Conservation (phyloP, 768 basidiomycete species). For the Tricholoma hemisulphureum region DNA sequence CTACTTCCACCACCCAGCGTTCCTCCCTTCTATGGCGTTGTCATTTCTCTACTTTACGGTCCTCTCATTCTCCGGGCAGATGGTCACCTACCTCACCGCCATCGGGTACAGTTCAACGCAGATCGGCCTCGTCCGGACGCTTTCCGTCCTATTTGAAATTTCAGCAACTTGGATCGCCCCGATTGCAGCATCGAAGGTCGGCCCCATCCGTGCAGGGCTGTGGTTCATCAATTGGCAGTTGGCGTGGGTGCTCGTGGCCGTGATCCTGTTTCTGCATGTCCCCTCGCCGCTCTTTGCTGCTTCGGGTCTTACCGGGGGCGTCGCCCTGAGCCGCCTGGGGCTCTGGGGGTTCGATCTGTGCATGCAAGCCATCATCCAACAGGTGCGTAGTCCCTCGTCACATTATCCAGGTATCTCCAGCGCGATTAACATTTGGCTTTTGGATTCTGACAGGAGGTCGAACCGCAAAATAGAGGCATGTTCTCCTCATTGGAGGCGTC, state of each 20-base stretch:
- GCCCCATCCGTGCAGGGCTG: conserved; percentile 26
- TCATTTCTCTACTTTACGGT: conserved; percentile 31
- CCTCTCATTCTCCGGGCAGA: conserved; percentile 27
- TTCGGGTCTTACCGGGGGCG: conserved; percentile 18
- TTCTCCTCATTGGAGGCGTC: conserved; percentile 29
- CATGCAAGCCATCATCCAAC: conserved; percentile 27
- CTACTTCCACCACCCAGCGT: conserved; percentile 21
- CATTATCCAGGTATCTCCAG: background rate
- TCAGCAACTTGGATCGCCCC: conserved; percentile 30
- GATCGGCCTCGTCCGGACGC: conserved; percentile 21
- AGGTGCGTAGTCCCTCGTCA: conserved; percentile 7
- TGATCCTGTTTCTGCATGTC: conserved; percentile 14
- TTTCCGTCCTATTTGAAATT: conserved; percentile 24
- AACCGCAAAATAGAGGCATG: conserved; percentile 15
- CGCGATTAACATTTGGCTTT: too few species aligned
- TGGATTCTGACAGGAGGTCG: conserved; percentile 17
- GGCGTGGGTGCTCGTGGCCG: conserved; percentile 20
- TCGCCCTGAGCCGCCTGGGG: conserved; percentile 26
- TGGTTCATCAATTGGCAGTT: conserved; percentile 30
- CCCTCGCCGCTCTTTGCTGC: conserved; percentile 11
- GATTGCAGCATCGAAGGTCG: conserved; percentile 18
- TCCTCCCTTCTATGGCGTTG: conserved; percentile 22
- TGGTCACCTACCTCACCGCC: conserved; percentile 27
- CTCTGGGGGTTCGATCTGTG: conserved; percentile 32
- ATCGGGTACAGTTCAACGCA: conserved; percentile 20